Evolutionary conservation across 768 basidiomycete genomes (phyloP).

Genomic region (Sutorius australiensis): DNA sequence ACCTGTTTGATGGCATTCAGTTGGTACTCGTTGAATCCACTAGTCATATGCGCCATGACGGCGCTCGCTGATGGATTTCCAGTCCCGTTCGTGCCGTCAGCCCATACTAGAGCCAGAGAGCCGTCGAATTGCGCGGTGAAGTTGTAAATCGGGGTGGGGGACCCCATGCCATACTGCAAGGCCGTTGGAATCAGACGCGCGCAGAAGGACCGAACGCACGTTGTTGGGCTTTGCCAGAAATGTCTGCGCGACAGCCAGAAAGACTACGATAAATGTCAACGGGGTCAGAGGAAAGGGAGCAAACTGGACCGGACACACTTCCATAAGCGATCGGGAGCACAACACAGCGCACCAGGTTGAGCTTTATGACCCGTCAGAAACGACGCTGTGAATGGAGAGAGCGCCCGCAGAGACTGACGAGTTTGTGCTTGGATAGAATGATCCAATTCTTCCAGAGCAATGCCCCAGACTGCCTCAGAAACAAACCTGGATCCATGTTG

Average conservation of each 20-base stretch:
- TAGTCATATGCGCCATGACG: conserved; percentile 60
- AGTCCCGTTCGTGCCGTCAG: conserved; percentile 57
- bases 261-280: conserved; percentile 31
- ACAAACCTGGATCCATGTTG: conserved; percentile 33
- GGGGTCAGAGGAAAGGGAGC: not conserved
- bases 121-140: conserved; percentile 51
- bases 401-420: conserved; percentile 40
- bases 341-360: conserved; percentile 60
- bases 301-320: conserved; percentile 7
- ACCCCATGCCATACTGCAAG: conserved; percentile 59
- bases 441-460: conserved; percentile 76
- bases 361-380: conserved; percentile 30
- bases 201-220: conserved; percentile 34
- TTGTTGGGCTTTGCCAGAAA: conserved; percentile 58
- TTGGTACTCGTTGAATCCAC: conserved; percentile 47
- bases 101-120: conserved; percentile 58
- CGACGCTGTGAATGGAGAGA: not conserved
- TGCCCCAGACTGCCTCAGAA: conserved; percentile 58
- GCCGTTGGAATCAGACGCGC: not conserved
- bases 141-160: conserved; percentile 45
- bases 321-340: conserved; percentile 64
- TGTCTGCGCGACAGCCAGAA: conserved; percentile 59
- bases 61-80: conserved; percentile 51
- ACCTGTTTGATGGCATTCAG: conserved; percentile 47
- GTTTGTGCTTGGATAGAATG: conserved; percentile 58